Percentiles rank a stretch among this genome's conserved stretches.
phyloP scores from a whole-genome alignment of 2,329 filamentous ascomycete genomes.

The Emergomyces orientalis region DNA sequence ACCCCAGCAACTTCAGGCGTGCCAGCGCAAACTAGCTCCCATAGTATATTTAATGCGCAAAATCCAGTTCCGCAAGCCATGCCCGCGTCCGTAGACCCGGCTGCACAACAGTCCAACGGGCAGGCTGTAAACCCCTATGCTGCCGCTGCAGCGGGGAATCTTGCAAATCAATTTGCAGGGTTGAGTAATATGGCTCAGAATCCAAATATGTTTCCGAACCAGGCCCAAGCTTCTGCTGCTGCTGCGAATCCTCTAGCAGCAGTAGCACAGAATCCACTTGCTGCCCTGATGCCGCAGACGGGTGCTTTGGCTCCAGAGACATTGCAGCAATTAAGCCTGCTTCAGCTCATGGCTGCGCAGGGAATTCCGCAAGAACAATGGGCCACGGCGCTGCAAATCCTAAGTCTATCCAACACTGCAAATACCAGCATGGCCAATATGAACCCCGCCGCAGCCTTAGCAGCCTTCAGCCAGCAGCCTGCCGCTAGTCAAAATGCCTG shows the following conservation, averaged over 20 bases:
- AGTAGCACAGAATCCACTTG: constrained; percentile 30
- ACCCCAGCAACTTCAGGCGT: constrained; percentile 32
- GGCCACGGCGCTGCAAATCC: constrained; percentile 46
- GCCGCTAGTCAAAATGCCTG: constrained; percentile 15
- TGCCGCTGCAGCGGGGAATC: constrained; percentile 44
- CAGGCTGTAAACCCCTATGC: constrained; percentile 44
- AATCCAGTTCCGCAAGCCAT: constrained; percentile 33
- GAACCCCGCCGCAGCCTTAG: constrained; percentile 30
- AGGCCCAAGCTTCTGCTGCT: constrained; percentile 25
- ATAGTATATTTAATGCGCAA: constrained; percentile 43
- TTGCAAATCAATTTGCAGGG: constrained; percentile 42
- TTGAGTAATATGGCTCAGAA: constrained; percentile 34
- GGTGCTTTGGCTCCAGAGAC: constrained; percentile 37
- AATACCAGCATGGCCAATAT: constrained; percentile 26
- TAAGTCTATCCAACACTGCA: constrained; percentile 34
- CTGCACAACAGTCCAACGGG: constrained; percentile 33
- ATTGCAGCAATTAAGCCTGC: constrained; percentile 61
- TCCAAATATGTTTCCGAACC: constrained; percentile 29
- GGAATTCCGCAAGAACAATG: constrained; percentile 72
- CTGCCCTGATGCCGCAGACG: constrained; percentile 35
- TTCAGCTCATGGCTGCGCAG: constrained; percentile 66
- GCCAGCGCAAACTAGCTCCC: constrained; percentile 34
- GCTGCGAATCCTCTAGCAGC: constrained; percentile 32
- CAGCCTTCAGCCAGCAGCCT: constrained; percentile 34
- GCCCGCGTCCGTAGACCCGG: constrained; percentile 39